Evolutionary conservation across 176 grass and related monocot genomes (phyloP), one percentile per base, ranked within the genome.

Genomic region (Typha latifolia): DNA sequence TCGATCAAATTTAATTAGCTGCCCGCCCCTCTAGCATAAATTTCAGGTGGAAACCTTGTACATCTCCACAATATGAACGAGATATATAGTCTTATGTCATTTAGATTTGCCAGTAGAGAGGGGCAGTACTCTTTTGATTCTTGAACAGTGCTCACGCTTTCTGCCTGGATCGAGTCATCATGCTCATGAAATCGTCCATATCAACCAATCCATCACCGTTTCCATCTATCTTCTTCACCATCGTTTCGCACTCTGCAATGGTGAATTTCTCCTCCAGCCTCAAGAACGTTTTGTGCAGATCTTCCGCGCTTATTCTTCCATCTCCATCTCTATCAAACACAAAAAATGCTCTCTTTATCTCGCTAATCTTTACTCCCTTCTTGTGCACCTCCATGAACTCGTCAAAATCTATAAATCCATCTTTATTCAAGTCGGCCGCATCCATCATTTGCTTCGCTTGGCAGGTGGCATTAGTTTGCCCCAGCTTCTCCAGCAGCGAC

Each of bases 151-250:
- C 21, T 85, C 82, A 85, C 5, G 48, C 48, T 51, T 67, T 86
- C 73, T 88, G 81, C 56, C 77, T 76, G 8, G 85, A 66, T 34
- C 77, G 77, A 61, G 88, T 92, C 88, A 97, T 97, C 85, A 97
- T 97, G 62, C 8, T 51, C 72, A 87, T 81, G 73, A 97, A 92
- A 49, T 92, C 94, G 26, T 87, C 78, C 89, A 97, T 86, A 23
- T 87, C 83, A 12, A 92, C 77, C 4, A 88, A 68, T 2, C 84
- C 83, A 49, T 92, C 70, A 11, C 56, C 49, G 49, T 92, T 78
- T 71, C 66, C 84, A 67, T 81, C 89, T 0, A 90, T 16, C 32
- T 71, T 11, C 67, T 53, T 86, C 67, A 92, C 72, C 85, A 90
- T 92, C 69, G 3, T 80, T 75, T 32, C 24, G 67, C 88, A 89